Evolutionary conservation across 768 basidiomycete genomes (phyloP).

Genomic region (Mycena haematopus): DNA sequence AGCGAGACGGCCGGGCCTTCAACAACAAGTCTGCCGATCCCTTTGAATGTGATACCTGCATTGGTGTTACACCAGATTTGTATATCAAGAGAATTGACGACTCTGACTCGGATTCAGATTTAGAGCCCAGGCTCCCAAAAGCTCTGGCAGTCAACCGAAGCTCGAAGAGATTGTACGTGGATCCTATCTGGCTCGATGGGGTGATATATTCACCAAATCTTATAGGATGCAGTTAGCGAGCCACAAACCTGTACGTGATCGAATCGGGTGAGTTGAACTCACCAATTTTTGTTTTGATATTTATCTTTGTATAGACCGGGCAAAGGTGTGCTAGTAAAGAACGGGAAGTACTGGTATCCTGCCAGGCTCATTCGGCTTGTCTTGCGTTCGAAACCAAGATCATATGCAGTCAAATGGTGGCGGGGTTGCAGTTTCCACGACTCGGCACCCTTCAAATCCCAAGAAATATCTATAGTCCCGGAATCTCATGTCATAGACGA

Average conservation of each 20-base stretch:
- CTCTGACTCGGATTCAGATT: neutral
- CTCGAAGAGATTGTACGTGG: neutral
- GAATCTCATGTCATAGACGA: no score
- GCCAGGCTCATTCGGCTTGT: neutral
- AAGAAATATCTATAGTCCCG: no score
- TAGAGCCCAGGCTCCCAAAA: neutral
- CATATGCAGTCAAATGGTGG: neutral
- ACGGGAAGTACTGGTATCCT: conserved; percentile 5
- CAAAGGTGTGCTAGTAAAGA: conserved; percentile 2
- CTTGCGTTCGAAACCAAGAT: neutral
- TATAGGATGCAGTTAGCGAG: neutral
- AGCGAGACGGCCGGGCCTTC: conserved; percentile 32
- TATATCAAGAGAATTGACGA: no score
- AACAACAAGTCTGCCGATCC: neutral
- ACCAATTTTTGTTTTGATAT: no score
- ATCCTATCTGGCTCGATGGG: neutral
- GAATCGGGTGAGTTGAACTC: neutral
- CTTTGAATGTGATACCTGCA: neutral
- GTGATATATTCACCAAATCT: neutral
- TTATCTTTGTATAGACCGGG: neutral
- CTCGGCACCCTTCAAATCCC: neutral
- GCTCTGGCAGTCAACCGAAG: neutral
- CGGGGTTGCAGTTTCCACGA: neutral
- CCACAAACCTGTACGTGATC: neutral
- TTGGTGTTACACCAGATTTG: neutral